Conservation (phyloP, 495 filamentous ascomycete species). For the Hypoxylon lenormandii region DNA sequence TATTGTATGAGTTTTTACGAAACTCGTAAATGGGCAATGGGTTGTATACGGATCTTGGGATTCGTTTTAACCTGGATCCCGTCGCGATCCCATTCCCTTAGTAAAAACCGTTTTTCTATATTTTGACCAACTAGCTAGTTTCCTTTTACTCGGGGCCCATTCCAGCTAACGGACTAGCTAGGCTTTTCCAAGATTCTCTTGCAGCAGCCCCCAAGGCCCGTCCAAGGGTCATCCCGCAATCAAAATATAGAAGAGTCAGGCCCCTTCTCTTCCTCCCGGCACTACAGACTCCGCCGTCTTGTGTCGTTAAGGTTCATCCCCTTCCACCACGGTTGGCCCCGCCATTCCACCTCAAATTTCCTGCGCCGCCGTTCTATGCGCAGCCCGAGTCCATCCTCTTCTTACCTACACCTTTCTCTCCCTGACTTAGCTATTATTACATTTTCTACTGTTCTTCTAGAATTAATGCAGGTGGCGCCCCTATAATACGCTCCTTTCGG, state of each 20-base stretch:
- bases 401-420: constrained; percentile 1
- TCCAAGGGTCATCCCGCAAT: constrained; percentile 51
- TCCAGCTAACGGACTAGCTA: constrained; percentile 49
- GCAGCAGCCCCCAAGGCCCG: constrained; percentile 49
- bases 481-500: constrained; percentile 4
- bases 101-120: constrained; percentile 32
- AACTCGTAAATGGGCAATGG: constrained; percentile 21
- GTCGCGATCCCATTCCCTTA: constrained; percentile 22
- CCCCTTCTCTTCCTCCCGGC: constrained; percentile 45
- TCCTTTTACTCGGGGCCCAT: constrained; percentile 41
- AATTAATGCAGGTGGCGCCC: constrained; percentile 19
- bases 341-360: constrained; percentile 48
- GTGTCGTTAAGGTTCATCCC: constrained; percentile 48
- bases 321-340: constrained; percentile 47
- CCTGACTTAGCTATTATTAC: constrained; percentile 7
- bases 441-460: constrained; percentile 10
- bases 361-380: constrained; percentile 41
- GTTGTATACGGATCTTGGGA: constrained; percentile 28
- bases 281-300: constrained; percentile 47
- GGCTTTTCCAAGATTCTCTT: constrained; percentile 48
- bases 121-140: constrained; percentile 29
- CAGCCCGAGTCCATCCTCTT: constrained; percentile 10
- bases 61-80: constrained; percentile 19
- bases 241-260: constrained; percentile 47
- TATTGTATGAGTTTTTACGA: constrained; percentile 8